phyloP scores from a whole-genome alignment of 1,284 basidiomycete genomes.

The Mrakiaceae sp. region DNA sequence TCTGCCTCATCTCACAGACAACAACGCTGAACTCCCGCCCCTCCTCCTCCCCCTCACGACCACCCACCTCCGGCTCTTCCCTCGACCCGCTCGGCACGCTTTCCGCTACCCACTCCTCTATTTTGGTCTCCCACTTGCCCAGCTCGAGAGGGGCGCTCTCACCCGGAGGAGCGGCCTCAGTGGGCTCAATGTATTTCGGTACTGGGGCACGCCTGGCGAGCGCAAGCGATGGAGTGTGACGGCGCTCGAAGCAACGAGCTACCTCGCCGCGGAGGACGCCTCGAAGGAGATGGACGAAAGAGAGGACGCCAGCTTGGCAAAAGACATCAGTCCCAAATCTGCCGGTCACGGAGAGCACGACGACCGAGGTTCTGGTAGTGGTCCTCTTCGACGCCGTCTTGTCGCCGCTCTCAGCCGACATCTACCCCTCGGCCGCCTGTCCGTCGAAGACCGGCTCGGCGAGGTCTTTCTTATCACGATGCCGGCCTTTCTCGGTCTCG shows the following conservation, averaged over 20 bases:
- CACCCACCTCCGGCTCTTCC: constrained; percentile 40
- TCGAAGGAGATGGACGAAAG: too few relatives aligned
- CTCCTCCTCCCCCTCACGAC: constrained; percentile 4
- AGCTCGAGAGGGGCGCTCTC: constrained; percentile 44
- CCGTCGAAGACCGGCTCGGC: constrained; percentile 28
- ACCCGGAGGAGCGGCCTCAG: constrained; percentile 13
- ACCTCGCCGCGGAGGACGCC: constrained; percentile 32
- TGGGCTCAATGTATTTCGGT: constrained; percentile 43
- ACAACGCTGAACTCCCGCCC: not conserved
- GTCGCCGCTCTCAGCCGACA: not conserved
- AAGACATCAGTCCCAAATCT: too few relatives aligned
- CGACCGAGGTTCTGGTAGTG: too few relatives aligned
- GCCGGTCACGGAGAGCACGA: too few relatives aligned
- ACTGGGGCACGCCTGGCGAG: constrained; percentile 30
- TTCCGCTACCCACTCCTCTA: constrained; percentile 57
- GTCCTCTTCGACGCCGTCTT: not conserved
- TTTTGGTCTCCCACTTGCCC: constrained; percentile 48
- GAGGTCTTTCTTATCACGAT: constrained; percentile 64
- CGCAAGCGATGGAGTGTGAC: constrained; percentile 29
- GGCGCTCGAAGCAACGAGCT: constrained; percentile 42
- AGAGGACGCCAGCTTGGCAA: too few relatives aligned
- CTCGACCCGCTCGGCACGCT: constrained; percentile 42
- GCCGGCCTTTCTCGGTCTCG: constrained; percentile 55
- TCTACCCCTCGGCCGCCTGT: not conserved
- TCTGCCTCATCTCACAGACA: too few relatives aligned